phyloP scores from a whole-genome alignment of 495 filamentous ascomycete species.

The Podospora didyma region DNA sequence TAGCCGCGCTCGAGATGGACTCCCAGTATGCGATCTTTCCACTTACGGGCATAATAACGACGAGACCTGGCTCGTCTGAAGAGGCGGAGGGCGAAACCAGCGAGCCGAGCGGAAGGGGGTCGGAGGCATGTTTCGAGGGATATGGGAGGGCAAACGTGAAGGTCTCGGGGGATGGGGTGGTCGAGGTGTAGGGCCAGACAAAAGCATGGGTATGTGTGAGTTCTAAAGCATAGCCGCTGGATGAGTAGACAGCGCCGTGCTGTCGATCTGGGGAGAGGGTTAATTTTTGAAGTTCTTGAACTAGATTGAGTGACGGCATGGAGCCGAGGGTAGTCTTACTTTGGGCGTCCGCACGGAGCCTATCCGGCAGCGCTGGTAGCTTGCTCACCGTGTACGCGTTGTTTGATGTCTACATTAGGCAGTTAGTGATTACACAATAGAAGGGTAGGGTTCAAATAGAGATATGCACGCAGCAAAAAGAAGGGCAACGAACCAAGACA shows the following conservation, averaged over 20 bases:
- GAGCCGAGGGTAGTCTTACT: slow-evolving; percentile 40
- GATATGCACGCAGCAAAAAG: slow-evolving; percentile 1
- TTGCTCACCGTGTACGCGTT: slow-evolving; percentile 82
- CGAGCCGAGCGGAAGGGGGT: slow-evolving; percentile 72
- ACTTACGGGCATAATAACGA: slow-evolving; percentile 75
- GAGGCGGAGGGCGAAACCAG: slow-evolving; percentile 71
- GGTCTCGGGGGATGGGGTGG: slow-evolving; percentile 60
- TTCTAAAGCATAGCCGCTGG: slow-evolving; percentile 70
- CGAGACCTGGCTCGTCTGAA: slow-evolving; percentile 72
- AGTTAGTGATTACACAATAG: slow-evolving; percentile 26
- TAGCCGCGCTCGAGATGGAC: slow-evolving; percentile 77
- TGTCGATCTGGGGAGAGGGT: slow-evolving; percentile 39
- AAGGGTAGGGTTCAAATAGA: neutral
- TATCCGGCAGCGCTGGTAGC: slow-evolving; percentile 74
- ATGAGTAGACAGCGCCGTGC: slow-evolving; percentile 61
- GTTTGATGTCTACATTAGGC: slow-evolving; percentile 65
- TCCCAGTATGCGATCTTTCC: slow-evolving; percentile 95
- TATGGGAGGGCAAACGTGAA: slow-evolving; percentile 74
- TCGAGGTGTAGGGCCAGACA: slow-evolving; percentile 80
- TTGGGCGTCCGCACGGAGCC: slow-evolving; percentile 57
- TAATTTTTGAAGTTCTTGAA: slow-evolving; percentile 24
- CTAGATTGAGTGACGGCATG: neutral
- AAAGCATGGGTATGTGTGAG: slow-evolving; percentile 76
- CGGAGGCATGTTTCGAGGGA: slow-evolving; percentile 56
- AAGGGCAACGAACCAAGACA: slow-evolving; percentile 51